Evolutionary conservation across 2,329 filamentous ascomycete genomes (phyloP).

Genomic region (Colletotrichum abscissum): DNA sequence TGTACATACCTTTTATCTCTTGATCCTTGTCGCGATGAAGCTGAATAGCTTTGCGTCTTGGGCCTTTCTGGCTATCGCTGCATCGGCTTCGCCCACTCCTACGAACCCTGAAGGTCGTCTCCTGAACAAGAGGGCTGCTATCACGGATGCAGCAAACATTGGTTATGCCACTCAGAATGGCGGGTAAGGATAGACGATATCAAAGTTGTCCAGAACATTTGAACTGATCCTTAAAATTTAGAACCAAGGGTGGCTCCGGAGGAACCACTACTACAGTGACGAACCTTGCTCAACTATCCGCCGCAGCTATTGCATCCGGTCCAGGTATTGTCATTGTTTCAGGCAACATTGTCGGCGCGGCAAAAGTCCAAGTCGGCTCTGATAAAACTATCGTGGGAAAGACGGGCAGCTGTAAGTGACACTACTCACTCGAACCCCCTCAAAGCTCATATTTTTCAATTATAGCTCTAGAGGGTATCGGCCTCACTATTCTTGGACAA

Average conservation of each 20-base stretch:
- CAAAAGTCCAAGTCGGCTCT: slow-evolving; percentile 50
- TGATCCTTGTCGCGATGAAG: slow-evolving; percentile 3
- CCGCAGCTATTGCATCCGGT: slow-evolving; percentile 52
- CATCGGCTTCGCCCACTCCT: slow-evolving; percentile 20
- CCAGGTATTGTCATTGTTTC: slow-evolving; percentile 49
- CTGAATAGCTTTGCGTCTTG: slow-evolving; percentile 5
- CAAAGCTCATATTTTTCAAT: not conserved
- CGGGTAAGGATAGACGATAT: slow-evolving; percentile 2
- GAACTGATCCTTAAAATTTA: not conserved
- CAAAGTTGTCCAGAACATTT: not conserved
- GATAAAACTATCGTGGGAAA: slow-evolving; percentile 55
- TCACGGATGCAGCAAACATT: slow-evolving; percentile 34
- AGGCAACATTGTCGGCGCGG: slow-evolving; percentile 48
- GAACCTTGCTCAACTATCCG: slow-evolving; percentile 56
- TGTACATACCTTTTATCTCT: not conserved
- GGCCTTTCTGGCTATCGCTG: slow-evolving; percentile 17
- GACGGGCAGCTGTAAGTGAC: slow-evolving; percentile 36
- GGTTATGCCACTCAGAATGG: slow-evolving; percentile 35
- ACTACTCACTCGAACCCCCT: not conserved
- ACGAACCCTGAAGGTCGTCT: not conserved
- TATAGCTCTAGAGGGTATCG: slow-evolving; percentile 50
- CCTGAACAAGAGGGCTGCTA: slow-evolving; percentile 27
- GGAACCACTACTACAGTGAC: slow-evolving; percentile 54
- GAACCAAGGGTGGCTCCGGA: slow-evolving; percentile 32
- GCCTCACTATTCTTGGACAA: slow-evolving; percentile 59